Conservation (phyloP, 148 eudicot species). For the Nepenthes gracilis region DNA sequence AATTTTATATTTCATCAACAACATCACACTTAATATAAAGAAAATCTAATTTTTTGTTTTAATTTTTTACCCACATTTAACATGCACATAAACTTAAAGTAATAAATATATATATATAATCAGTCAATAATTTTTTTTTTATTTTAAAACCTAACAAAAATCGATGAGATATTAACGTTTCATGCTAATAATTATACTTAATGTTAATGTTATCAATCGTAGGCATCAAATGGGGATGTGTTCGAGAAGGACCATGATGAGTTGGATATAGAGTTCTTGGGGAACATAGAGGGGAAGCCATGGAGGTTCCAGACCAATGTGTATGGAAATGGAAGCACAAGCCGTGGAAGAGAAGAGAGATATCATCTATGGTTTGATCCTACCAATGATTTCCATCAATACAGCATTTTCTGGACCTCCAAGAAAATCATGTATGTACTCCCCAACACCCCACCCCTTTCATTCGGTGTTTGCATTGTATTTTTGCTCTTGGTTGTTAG, state of each 20-base stretch:
- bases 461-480: background rate
- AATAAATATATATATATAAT: too few relatives aligned
- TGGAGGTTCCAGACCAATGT: conserved; percentile 30
- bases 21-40: too few relatives aligned
- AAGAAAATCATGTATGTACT: conserved; percentile 6
- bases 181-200: too few relatives aligned
- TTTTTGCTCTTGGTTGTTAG: background rate
- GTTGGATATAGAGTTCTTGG: conserved; percentile 29
- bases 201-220: too few relatives aligned
- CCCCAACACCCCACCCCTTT: background rate
- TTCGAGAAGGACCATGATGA: conserved; percentile 17
- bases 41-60: too few relatives aligned
- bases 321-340: conserved; percentile 20
- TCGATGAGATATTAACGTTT: too few relatives aligned
- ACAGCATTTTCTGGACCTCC: conserved; percentile 20
- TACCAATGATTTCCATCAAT: conserved; percentile 17
- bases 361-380: conserved; percentile 26
- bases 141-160: too few relatives aligned
- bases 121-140: too few relatives aligned
- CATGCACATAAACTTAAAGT: too few relatives aligned
- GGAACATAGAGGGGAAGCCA: conserved; percentile 9
- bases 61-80: too few relatives aligned
- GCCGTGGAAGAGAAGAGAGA: conserved; percentile 24
- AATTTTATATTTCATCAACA: too few relatives aligned
- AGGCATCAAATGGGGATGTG: conserved; percentile 1